Conservation (phyloP, 768 basidiomycete species). For the Udeniomyces megalosporus region DNA sequence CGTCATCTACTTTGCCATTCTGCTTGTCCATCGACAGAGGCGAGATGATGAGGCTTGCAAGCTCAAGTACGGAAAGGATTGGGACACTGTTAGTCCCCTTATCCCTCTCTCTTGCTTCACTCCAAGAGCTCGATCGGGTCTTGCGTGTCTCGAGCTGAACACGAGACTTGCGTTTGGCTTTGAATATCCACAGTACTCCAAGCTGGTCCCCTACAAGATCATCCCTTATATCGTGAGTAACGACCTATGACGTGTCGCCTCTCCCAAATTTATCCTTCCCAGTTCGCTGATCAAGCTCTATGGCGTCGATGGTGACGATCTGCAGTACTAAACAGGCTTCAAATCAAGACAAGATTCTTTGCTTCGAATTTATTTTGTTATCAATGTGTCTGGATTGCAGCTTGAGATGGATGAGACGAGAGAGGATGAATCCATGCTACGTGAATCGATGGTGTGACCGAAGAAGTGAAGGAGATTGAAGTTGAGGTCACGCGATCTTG, state of each 20-base stretch:
- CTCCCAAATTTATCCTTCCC: too few relatives aligned
- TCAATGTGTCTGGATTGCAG: too few relatives aligned
- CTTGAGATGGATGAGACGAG: too few relatives aligned
- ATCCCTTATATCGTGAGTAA: conserved; percentile 48
- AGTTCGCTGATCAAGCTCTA: neutral
- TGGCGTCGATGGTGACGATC: neutral
- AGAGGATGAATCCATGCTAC: too few relatives aligned
- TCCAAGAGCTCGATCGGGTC: neutral
- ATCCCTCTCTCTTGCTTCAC: neutral
- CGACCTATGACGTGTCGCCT: too few relatives aligned
- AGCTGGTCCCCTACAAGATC: conserved; percentile 68
- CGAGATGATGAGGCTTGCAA: conserved; percentile 85
- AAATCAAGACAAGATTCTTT: too few relatives aligned
- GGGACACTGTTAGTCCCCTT: conserved; percentile 40
- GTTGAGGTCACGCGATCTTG: too few relatives aligned
- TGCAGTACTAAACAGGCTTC: too few relatives aligned
- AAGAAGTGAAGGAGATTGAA: too few relatives aligned
- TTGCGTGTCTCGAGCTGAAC: too few relatives aligned
- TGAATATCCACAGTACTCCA: conserved; percentile 45
- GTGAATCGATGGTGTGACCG: too few relatives aligned
- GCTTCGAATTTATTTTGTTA: too few relatives aligned
- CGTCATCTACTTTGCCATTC: conserved; percentile 65
- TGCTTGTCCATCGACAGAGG: conserved; percentile 75
- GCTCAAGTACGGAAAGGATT: conserved; percentile 90
- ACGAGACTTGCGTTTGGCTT: neutral